phyloP scores from a whole-genome alignment of 2,329 filamentous ascomycete species.

The Chaetomiaceae sp. region DNA sequence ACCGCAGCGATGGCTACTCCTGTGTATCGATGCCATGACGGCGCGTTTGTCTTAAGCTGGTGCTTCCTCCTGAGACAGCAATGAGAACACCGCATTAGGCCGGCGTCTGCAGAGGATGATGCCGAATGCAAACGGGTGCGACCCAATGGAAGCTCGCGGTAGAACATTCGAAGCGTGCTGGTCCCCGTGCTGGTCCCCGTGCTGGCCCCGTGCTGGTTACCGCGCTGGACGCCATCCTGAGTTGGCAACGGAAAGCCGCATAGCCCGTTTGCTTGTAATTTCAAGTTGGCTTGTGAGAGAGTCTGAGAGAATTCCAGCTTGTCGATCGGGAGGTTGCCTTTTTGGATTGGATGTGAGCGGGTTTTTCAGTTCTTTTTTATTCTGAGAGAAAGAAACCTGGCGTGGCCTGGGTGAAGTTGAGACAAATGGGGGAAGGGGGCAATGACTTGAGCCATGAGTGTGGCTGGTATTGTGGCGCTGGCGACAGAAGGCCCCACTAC shows the following conservation, averaged over 20 bases:
- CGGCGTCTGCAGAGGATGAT: conserved; percentile 9
- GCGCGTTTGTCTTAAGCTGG: conserved; percentile 4
- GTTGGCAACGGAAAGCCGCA: background rate
- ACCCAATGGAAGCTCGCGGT: conserved; percentile 16
- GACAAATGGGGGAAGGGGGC: no score
- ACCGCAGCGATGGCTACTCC: conserved; percentile 18
- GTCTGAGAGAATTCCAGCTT: no score
- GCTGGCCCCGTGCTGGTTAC: conserved; percentile 4
- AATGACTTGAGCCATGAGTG: no score
- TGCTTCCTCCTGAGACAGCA: conserved; percentile 11
- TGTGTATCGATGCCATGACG: background rate
- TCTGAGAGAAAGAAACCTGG: no score
- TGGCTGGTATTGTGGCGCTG: no score
- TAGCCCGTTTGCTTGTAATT: background rate
- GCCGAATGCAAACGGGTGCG: conserved; percentile 24
- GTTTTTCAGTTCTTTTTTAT: no score
- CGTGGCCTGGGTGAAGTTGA: no score
- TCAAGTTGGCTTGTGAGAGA: background rate
- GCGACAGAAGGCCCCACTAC: no score
- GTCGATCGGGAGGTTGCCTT: no score
- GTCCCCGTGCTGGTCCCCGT: conserved; percentile 5
- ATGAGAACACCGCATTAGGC: no score
- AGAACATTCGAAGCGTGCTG: conserved; percentile 16
- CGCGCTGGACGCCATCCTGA: conserved; percentile 1
- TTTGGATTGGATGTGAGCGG: no score